Evolutionary conservation across 2,329 filamentous ascomycete species (phyloP).

Genomic region (Penicillium thymicola): DNA sequence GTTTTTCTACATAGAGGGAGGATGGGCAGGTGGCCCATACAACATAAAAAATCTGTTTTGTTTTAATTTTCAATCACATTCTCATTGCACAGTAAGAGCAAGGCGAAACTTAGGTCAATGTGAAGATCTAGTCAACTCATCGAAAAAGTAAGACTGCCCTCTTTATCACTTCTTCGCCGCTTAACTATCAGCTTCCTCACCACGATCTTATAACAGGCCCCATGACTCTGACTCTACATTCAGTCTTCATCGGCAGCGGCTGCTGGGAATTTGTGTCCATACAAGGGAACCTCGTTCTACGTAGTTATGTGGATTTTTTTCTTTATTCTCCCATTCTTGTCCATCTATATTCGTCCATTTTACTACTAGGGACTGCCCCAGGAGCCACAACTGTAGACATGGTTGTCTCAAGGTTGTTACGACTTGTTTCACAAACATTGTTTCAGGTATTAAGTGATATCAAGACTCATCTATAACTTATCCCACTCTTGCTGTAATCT

Average conservation of each 20-base stretch:
- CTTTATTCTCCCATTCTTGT: background rate
- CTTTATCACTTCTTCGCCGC: background rate
- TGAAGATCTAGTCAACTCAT: background rate
- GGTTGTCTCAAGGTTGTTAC: background rate
- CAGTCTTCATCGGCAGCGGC: background rate
- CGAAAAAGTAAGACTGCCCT: background rate
- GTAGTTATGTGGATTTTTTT: background rate
- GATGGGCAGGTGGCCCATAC: background rate
- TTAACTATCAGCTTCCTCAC: background rate
- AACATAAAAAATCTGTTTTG: conserved; percentile 6
- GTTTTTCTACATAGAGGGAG: background rate
- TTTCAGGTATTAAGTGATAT: background rate
- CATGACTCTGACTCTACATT: background rate
- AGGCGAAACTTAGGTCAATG: background rate
- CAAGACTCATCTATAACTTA: background rate
- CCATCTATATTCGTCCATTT: background rate
- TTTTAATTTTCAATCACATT: background rate
- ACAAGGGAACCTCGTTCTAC: background rate
- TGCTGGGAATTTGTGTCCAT: background rate
- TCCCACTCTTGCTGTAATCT: background rate
- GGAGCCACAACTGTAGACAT: too few relatives aligned
- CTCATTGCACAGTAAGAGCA: background rate
- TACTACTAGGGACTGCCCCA: too few relatives aligned
- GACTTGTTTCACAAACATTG: background rate
- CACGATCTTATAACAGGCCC: too few relatives aligned